Base-by-base conservation (phyloP, 2,329 filamentous ascomycete species). In the Orbilia oligospora region DNA sequence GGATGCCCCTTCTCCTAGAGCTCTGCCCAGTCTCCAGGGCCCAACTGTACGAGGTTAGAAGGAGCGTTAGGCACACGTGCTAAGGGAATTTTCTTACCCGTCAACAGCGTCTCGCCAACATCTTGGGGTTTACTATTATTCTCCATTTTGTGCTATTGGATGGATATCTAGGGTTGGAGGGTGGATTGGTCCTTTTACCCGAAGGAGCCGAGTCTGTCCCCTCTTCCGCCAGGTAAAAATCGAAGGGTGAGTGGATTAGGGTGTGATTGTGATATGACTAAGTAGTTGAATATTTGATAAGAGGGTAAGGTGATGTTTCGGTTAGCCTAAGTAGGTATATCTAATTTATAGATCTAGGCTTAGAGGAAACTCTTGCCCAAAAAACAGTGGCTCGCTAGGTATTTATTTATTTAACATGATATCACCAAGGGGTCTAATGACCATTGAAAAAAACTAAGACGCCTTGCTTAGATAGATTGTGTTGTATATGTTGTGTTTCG, bases 11-110 rank as follows among this genome's bases (percentile, higher is more conserved):
- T 93, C 92, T 0, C 96, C 96, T 30, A 99, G 87, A 0, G 93
- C 97, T 83, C 90, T 93, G 5, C 96, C 96, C 2, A 99, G 86
- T 81, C 95, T 91, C 96, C 96, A 99, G 81, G 95, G 95, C 0
- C 96, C 96, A 82, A 99, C 68, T 68, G n/a, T 10, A n/a, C 27
- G 16, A 2, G 10, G 10, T 71, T 53, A 71, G 53, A 71, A 41
- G n/a, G 24, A n/a, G 33, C n/a, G 33, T 8, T 16, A 14, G 9
- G 2, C 30, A 16, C n/a, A 2, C 8, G n/a, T 12, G 3, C 5
- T 20, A 18, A 44, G 14, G 12, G 20, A 18, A 5, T 5, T 16
- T 18, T 20, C 58, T 22, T 46, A 71, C 55, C 20, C 20, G 49
- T 22, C 30, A 33, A 18, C 10, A 5, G 66, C 22, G 27, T 20